These are phyloP conservation scores for Trichoderma asperelloides DNA, from an alignment of 495 filamentous ascomycete species.

Conservation along the genomic window DNA sequence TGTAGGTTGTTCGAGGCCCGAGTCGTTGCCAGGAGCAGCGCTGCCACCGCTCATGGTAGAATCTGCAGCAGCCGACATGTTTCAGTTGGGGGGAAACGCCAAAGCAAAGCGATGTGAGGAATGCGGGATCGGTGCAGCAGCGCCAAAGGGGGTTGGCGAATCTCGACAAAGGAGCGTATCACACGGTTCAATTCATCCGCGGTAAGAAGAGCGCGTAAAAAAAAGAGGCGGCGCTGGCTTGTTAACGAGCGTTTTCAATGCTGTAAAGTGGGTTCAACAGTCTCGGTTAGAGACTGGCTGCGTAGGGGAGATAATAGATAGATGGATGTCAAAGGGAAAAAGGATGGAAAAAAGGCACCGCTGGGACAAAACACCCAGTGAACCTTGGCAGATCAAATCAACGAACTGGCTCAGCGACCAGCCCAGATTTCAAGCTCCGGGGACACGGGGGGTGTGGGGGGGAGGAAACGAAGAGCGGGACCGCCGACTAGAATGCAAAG, in stretches of 20 bases:
- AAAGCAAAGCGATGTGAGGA: neutral
- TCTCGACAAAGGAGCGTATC: neutral
- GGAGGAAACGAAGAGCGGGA: slow-evolving; percentile 2
- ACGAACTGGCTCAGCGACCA: slow-evolving; percentile 2
- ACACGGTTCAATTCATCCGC: slow-evolving; percentile 4
- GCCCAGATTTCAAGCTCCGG: slow-evolving; percentile 4
- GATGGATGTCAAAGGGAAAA: slow-evolving; percentile 6
- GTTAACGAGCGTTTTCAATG: neutral
- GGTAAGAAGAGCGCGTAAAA: neutral
- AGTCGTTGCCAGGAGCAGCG: neutral
- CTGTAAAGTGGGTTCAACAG: neutral
- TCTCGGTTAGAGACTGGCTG: neutral
- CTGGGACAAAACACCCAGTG: neutral
- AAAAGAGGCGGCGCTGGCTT: neutral
- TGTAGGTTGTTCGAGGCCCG: slow-evolving; percentile 13
- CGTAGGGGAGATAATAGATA: neutral
- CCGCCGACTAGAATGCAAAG: neutral
- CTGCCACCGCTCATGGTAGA: slow-evolving; percentile 7
- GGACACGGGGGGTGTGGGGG: slow-evolving; percentile 2
- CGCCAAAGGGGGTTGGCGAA: slow-evolving; percentile 5
- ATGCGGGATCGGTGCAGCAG: slow-evolving; percentile 7
- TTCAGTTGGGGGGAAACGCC: neutral
- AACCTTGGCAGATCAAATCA: slow-evolving; percentile 6
- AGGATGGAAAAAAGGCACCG: neutral
- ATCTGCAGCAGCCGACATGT: slow-evolving; percentile 9